A percentile compares a stretch with the other conserved stretches of the same genome.
Conservation (phyloP, 352 stramenopile genomes). For the Globisporangium echinulatum region DNA sequence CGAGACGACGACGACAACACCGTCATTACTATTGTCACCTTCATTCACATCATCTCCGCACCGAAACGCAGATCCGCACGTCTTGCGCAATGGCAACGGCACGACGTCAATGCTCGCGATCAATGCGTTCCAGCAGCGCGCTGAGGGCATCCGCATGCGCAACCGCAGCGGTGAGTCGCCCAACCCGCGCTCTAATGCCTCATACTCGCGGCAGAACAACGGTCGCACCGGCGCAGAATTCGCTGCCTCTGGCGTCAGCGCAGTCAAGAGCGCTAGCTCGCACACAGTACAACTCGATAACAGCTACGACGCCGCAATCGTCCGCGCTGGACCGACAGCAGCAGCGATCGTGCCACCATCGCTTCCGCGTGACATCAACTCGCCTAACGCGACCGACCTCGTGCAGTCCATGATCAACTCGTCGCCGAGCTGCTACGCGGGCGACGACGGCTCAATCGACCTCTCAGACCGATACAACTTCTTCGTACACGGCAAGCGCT, state of each 20-base stretch:
- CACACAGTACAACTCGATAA: not conserved
- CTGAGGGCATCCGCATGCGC: conserved; percentile 10
- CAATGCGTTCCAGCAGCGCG: conserved; percentile 13
- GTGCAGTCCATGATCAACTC: conserved; percentile 9
- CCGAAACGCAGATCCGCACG: no score
- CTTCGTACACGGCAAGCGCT: conserved; percentile 43
- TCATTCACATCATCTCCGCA: no score
- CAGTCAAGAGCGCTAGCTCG: no score
- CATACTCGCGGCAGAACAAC: conserved; percentile 3
- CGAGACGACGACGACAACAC: no score
- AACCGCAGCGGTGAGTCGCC: not conserved
- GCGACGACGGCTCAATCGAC: conserved; percentile 42
- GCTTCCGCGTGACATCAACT: not conserved
- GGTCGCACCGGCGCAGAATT: not conserved
- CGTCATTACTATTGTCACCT: no score
- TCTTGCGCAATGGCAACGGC: conserved; percentile 15
- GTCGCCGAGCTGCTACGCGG: conserved; percentile 34
- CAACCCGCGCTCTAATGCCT: not conserved
- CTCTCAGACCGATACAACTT: conserved; percentile 58
- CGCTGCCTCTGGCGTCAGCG: not conserved
- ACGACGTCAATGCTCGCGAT: conserved; percentile 12
- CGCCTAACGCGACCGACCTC: conserved; percentile 1
- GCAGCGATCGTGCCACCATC: not conserved
- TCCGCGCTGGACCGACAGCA: no score
- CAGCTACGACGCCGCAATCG: not conserved